Base-by-base conservation (phyloP, 1,139 yeast genomes). In the Lodderomyces theae region DNA sequence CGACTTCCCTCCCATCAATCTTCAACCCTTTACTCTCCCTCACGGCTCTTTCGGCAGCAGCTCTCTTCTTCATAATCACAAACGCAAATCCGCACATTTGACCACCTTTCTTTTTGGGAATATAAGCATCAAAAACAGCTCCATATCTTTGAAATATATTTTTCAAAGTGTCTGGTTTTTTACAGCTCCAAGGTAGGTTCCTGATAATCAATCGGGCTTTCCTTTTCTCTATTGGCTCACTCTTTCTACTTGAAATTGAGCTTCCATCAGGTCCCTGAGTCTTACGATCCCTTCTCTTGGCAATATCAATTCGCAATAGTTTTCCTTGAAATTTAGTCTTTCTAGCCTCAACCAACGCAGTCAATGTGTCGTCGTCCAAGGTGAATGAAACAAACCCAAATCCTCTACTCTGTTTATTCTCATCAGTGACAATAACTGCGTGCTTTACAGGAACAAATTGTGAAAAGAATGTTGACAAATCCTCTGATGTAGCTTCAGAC, bases 341-440 rank as follows among this genome's bases (percentile, higher is more conserved):
- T 55, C 79, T 74, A n/a, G 90, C 69, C 48, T 81, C 79, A 10
- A 72, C 79, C 48, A 89, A 69, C 0, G 97, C 97, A 31, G 77
- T 69, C 35, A 77, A 61, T 0, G 97, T 86, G 59, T 94, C 98
- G 38, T 87, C 96, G 48, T 87, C 90, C 44, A 78, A 68, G 2
- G 87, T 80, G 61, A 94, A 92, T 36, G 95, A 84, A 13, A 89
- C 98, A 62, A 94, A 94, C 6, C 98, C 99, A 63, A 89, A 94
- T 1, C 98, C 97, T 61, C 94, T 77, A 4, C 96, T 86, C 37
- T 78, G 69, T 37, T 85, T 78, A 37, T 84, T 80, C 11, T 74
- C 69, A 58, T 92, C 96, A 36, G 74, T 85, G 18, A 94, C 98
- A 38, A 92, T 78, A 38, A 89, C 94, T 3, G 97, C 96, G 63